Evolutionary conservation across 2,329 filamentous ascomycete genomes (phyloP), one percentile per base, ranked within the genome.

Genomic region (Chalara sp.): DNA sequence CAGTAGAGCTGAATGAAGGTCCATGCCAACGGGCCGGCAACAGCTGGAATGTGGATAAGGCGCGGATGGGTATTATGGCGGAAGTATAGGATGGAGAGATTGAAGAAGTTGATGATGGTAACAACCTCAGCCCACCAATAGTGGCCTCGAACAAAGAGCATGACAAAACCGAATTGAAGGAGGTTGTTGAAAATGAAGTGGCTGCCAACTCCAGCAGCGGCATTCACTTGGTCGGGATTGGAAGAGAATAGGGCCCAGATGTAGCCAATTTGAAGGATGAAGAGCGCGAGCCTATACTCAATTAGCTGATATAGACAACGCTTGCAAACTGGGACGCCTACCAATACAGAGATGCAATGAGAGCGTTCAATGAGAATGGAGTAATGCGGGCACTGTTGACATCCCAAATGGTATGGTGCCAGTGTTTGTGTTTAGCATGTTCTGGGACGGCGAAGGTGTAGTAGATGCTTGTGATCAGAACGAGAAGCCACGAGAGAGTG

Each of bases 121-220:
- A 95, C 76, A 45, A 95, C 54, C 72, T 92, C 86, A 7, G 87
- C 83, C 69, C 83, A 81, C 73, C 80, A 77, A 71, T 91, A 93
- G 68, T 86, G 78, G 46, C 76, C 80, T 60, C 84, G 81, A 48
- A 87, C 84, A 74, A 92, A 95, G 55, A 95, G 80, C 73, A 91
- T 82, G 61, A 95, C 79, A 68, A 90, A 95, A 59, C 79, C 81
- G 58, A 91, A 86, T 67, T 89, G 81, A 53, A 95, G 77, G 41
- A 96, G 72, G 69, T 95, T 96, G 76, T 89, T 87, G 61, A 86
- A 66, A 66, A 95, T 89, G 69, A 92, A 95, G 73, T 95, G 88
- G 59, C 81, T 79, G 54, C 87, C 89, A 11, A 95, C 84, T 58
- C 87, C 83, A 58, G 85, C 86, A 28, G 89, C 87, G 12, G 81